Base-by-base conservation (phyloP, 371 early-diverging fungal species). In the Chytridium lagenaria region DNA sequence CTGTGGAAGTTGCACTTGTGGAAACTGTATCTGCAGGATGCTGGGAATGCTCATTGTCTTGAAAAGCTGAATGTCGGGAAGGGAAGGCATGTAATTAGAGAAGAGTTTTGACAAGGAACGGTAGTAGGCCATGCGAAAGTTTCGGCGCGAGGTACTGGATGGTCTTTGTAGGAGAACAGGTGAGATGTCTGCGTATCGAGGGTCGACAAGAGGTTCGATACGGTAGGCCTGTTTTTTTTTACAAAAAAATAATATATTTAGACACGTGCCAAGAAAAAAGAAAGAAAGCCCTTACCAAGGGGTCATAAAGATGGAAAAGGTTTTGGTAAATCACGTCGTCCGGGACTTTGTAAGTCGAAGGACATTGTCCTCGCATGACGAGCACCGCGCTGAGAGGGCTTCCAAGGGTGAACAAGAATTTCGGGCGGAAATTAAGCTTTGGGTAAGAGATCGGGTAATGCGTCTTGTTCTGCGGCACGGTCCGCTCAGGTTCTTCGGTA, bases 231-330 rank as follows among this genome's bases (percentile, higher is more conserved):
- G 49, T n/a, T n/a, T n/a, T n/a, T n/a, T n/a, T n/a, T n/a, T n/a
- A n/a, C n/a, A n/a, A n/a, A n/a, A n/a, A n/a, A n/a, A n/a, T n/a
- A n/a, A n/a, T n/a, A n/a, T n/a, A n/a, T n/a, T n/a, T n/a, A 3
- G 39, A 34, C 33, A n/a, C 55, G 65, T 0, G 23, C 33, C 59
- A 61, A 64, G 66, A 23, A 33, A 0, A 19, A 63, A 28, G 3
- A 33, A 68, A 34, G 5, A 22, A 37, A 36, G 15, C 50, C 15
- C 66, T n/a, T 71, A 81, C 79, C 64, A 90, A 73, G 0, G 90
- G 90, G 68, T 90, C 92, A 70, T 87, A 90, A 0, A 91, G 86
- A 70, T 90, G 88, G 73, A 90, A 92, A 31, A 92, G 75, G 77
- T 90, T 91, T 74, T 83, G 85, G 68, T 86, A 84, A 38, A 79